Conservation (phyloP, 192 early-diverging fungal genomes). For the Coemansia sp. region DNA sequence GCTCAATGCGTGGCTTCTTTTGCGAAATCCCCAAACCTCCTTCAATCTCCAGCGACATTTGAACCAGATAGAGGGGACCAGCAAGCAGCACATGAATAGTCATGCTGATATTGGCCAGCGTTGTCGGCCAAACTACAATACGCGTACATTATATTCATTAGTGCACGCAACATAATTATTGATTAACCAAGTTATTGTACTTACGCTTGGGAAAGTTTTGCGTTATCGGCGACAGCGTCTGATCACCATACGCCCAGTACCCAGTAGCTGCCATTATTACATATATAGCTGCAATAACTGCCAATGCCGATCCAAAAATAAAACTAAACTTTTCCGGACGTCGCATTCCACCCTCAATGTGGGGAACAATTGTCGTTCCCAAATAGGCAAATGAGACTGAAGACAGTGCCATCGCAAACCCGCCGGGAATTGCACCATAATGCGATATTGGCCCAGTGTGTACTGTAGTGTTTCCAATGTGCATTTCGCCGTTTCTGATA, state of each 20-base stretch:
- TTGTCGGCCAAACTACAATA: constrained; percentile 53
- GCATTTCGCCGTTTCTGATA: constrained; percentile 28
- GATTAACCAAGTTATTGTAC: background rate
- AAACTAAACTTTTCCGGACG: constrained; percentile 62
- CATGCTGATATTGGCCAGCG: constrained; percentile 65
- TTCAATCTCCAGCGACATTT: constrained; percentile 61
- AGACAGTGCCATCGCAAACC: constrained; percentile 63
- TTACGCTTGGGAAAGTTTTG: constrained; percentile 62
- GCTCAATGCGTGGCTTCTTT: constrained; percentile 53
- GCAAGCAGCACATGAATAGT: constrained; percentile 75
- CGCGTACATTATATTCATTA: background rate
- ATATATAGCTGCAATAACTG: constrained; percentile 65
- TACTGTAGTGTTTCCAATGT: constrained; percentile 24
- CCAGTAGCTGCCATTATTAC: constrained; percentile 64
- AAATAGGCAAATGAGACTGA: constrained; percentile 68
- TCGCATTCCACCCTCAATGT: constrained; percentile 71
- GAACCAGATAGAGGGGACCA: constrained; percentile 68
- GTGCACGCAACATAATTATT: background rate
- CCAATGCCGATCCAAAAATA: constrained; percentile 58
- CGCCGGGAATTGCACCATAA: constrained; percentile 30
- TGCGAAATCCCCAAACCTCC: constrained; percentile 53
- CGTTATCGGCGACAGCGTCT: constrained; percentile 62
- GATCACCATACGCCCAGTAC: constrained; percentile 68
- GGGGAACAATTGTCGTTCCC: constrained; percentile 75
- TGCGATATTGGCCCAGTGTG: constrained; percentile 14